phyloP scores from a whole-genome alignment of 495 filamentous ascomycete species.

The Penicillium pancosmium region DNA sequence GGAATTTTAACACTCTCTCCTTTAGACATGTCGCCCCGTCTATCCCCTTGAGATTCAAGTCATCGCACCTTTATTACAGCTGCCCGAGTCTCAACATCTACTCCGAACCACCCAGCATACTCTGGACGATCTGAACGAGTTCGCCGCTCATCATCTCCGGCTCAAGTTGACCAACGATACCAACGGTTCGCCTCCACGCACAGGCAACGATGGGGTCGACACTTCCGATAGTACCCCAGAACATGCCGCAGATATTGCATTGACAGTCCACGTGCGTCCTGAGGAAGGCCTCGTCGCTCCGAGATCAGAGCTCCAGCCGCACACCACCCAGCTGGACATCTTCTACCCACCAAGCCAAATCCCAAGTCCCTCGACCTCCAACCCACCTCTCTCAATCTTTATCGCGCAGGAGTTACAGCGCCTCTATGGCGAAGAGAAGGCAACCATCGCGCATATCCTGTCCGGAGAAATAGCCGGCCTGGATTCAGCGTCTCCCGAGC shows the following conservation, averaged over 20 bases:
- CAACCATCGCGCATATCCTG: conserved; percentile 81
- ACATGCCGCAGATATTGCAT: conserved; percentile 55
- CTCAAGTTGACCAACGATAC: conserved; percentile 64
- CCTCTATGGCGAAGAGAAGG: conserved; percentile 86
- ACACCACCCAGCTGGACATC: conserved; percentile 74
- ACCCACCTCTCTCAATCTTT: conserved; percentile 75
- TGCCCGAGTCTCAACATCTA: conserved; percentile 73
- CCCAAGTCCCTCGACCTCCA: conserved; percentile 67
- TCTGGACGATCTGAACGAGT: conserved; percentile 87
- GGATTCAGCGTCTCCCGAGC: conserved; percentile 46
- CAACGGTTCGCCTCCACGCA: conserved; percentile 9
- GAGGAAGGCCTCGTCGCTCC: conserved; percentile 57
- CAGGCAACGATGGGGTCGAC: conserved; percentile 6
- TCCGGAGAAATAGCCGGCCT: conserved; percentile 44
- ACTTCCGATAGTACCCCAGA: conserved; percentile 8
- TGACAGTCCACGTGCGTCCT: conserved; percentile 69
- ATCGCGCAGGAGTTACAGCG: conserved; percentile 78
- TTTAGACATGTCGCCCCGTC: conserved; percentile 80
- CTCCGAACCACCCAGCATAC: conserved; percentile 85
- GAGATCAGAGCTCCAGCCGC: conserved; percentile 63
- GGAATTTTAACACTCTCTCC: not conserved
- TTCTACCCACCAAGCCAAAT: conserved; percentile 76
- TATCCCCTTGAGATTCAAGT: conserved; percentile 85
- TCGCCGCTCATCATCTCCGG: conserved; percentile 85
- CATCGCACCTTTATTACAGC: conserved; percentile 67